phyloP scores from a whole-genome alignment of 306 rosid genomes.

The Acacia melanoxylon region DNA sequence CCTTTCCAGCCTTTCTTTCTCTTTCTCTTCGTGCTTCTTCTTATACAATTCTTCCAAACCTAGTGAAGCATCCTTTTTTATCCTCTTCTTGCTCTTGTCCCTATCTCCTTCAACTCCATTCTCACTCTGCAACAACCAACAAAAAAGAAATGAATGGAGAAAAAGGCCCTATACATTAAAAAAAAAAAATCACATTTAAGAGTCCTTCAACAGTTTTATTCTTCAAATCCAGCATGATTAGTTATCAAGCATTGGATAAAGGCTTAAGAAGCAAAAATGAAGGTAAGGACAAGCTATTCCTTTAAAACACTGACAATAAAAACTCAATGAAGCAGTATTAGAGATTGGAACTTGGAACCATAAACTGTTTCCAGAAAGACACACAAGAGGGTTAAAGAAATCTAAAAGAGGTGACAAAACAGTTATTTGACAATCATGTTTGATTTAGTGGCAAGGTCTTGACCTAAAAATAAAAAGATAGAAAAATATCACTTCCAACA shows the following conservation, averaged over 20 bases:
- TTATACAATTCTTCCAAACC: conserved; percentile 47
- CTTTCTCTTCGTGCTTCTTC: conserved; percentile 55
- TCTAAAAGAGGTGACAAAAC: not conserved
- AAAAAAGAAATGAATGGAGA: not conserved
- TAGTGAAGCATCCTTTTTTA: conserved; percentile 29
- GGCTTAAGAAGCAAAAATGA: not conserved
- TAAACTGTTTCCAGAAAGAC: not conserved
- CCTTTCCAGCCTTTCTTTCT: conserved; percentile 53
- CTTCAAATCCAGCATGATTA: not conserved
- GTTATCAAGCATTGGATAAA: not conserved
- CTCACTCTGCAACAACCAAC: conserved; percentile 40
- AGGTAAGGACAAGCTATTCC: not conserved
- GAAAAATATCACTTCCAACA: not conserved
- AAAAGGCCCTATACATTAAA: not conserved
- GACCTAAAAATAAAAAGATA: not conserved
- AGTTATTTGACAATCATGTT: not conserved
- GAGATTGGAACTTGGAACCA: not conserved
- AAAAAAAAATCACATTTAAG: not conserved
- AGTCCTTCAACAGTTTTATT: not conserved
- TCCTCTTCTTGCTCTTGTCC: conserved; percentile 26
- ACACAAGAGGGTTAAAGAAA: not conserved
- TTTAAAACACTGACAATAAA: not conserved
- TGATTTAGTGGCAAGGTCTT: not conserved
- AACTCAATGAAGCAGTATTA: not conserved
- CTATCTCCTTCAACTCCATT: conserved; percentile 25